Conservation (phyloP, 306 rosid genomes). For the Prinsepia uniflora region DNA sequence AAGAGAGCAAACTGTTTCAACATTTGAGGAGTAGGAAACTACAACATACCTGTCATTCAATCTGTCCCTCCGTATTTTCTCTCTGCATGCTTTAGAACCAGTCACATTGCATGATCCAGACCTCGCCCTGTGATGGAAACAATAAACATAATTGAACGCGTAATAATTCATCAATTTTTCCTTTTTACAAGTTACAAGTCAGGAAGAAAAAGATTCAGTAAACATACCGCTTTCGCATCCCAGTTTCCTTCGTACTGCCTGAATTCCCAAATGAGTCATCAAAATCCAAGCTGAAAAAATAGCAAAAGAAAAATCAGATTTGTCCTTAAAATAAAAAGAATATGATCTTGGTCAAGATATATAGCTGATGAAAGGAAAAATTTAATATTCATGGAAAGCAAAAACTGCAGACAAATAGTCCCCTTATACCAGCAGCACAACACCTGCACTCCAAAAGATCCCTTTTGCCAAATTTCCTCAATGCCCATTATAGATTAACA, state of each 20-base stretch:
- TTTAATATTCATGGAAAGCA: background rate
- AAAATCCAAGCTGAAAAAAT: slow-evolving; percentile 47
- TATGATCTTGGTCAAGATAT: slow-evolving; percentile 11
- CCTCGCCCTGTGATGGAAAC: slow-evolving; percentile 42
- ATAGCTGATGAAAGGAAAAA: background rate
- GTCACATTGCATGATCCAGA: slow-evolving; percentile 49
- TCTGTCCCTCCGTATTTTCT: slow-evolving; percentile 83
- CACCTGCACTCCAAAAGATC: background rate
- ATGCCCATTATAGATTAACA: background rate
- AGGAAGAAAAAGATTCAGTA: background rate
- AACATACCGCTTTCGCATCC: slow-evolving; percentile 61
- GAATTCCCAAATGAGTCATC: slow-evolving; percentile 37
- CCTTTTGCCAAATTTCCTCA: background rate
- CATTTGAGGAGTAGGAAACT: slow-evolving; percentile 18
- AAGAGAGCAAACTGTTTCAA: slow-evolving; percentile 19
- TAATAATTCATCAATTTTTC: background rate
- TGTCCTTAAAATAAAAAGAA: background rate
- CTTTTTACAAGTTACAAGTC: background rate
- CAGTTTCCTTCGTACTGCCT: slow-evolving; percentile 43
- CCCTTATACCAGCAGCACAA: background rate
- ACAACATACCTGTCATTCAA: slow-evolving; percentile 74
- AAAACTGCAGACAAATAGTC: background rate
- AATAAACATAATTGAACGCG: background rate
- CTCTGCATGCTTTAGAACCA: slow-evolving; percentile 82
- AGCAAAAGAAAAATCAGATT: slow-evolving; percentile 16